These are phyloP conservation scores for Starmerella vaccinii DNA, from an alignment of 805 yeast species.

Conservation along the genomic window DNA sequence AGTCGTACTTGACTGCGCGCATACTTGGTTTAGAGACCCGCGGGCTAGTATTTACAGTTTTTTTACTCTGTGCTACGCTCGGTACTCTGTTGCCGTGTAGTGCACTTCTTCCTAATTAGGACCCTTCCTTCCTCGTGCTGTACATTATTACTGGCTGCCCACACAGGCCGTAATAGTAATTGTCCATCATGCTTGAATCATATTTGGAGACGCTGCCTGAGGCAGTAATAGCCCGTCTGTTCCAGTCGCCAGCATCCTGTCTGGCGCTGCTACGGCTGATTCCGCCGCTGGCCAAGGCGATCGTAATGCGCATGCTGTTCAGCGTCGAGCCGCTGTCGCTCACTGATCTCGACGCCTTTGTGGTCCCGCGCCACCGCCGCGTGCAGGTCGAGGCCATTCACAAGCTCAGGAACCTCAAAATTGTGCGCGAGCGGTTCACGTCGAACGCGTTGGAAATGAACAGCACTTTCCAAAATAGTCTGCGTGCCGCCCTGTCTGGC, in stretches of 20 bases:
- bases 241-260: conserved; percentile 86
- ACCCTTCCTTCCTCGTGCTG: no score
- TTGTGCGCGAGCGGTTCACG: conserved; percentile 48
- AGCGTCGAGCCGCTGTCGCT: conserved; percentile 61
- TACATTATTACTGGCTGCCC: no score
- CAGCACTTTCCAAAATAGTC: conserved; percentile 61
- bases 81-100: no score
- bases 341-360: conserved; percentile 64
- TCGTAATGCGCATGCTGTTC: conserved; percentile 77
- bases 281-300: conserved; percentile 82
- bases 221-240: conserved; percentile 69
- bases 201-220: conserved; percentile 85
- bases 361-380: conserved; percentile 45
- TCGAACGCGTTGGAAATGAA: conserved; percentile 48
- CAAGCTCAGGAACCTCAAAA: conserved; percentile 62
- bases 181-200: conserved; percentile 46
- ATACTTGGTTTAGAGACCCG: no score
- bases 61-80: no score
- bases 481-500: conserved; percentile 78
- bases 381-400: conserved; percentile 66
- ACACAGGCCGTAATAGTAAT: no score
- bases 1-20: no score
- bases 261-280: conserved; percentile 81
- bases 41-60: no score
- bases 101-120: no score